These are phyloP conservation scores for Onygenales sp. DNA, from an alignment of 2,329 filamentous ascomycete genomes.

Conservation along the genomic window DNA sequence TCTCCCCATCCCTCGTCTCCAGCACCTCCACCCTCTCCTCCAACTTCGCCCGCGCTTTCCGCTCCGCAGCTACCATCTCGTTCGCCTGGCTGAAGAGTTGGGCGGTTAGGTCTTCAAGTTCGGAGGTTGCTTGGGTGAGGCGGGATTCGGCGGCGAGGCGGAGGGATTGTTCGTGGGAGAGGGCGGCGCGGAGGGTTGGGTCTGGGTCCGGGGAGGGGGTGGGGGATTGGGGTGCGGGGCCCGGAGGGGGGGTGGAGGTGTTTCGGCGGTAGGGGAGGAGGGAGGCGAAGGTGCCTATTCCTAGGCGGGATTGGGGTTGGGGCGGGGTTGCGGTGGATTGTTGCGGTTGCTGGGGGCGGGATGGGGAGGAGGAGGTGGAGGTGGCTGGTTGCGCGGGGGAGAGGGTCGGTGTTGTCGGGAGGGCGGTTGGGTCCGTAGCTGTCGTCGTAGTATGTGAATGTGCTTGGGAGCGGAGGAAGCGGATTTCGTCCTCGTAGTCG, in stretches of 20 bases:
- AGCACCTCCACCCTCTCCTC: conserved; percentile 39
- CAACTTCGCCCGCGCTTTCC: conserved; percentile 46
- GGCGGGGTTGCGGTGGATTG: conserved; percentile 17
- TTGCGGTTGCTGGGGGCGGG: conserved; percentile 16
- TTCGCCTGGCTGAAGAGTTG: conserved; percentile 55
- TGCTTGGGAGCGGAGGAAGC: conserved; percentile 33
- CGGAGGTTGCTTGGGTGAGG: conserved; percentile 43
- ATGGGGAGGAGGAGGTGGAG: conserved; percentile 14
- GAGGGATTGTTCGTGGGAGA: conserved; percentile 45
- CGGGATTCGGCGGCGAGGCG: conserved; percentile 50
- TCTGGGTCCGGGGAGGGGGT: conserved; percentile 4
- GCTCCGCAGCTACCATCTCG: conserved; percentile 56
- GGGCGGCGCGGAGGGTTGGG: conserved; percentile 40
- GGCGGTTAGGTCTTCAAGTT: conserved; percentile 53
- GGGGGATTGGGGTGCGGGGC: conserved; percentile 10
- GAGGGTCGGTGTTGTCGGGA: conserved; percentile 18
- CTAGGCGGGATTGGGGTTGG: conserved; percentile 26
- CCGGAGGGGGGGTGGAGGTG: conserved; percentile 12
- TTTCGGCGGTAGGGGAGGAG: conserved; percentile 27
- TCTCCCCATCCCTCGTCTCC: conserved; percentile 38
- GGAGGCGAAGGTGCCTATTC: conserved; percentile 29
- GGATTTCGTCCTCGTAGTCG: conserved; percentile 55
- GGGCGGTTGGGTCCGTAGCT: conserved; percentile 18
- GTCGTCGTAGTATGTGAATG: not conserved
- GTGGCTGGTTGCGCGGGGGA: conserved; percentile 15